phyloP scores from a whole-genome alignment of 148 eudicot genomes.

The Chenopodium suecicum region DNA sequence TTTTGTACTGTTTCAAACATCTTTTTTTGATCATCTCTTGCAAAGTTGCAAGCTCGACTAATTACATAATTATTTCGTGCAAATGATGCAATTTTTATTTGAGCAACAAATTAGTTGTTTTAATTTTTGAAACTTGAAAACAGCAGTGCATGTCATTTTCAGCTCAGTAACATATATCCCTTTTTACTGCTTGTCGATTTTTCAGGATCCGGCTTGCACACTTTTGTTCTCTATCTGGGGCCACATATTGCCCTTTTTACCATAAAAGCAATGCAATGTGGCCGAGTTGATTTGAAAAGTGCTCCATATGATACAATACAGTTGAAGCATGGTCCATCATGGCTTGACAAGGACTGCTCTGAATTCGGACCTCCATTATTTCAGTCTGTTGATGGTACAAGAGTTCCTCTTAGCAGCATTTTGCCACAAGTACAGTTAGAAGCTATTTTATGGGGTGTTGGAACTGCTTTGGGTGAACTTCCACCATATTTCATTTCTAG shows the following conservation, averaged over 20 bases:
- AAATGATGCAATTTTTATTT: background rate
- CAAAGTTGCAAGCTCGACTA: background rate
- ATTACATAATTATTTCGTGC: background rate
- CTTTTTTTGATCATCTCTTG: background rate
- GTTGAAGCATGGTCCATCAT: constrained; percentile 75
- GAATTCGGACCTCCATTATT: constrained; percentile 79
- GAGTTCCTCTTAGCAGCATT: constrained; percentile 85
- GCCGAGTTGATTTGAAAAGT: constrained; percentile 90
- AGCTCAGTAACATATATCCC: background rate
- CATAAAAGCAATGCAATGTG: constrained; percentile 90
- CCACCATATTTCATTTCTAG: constrained; percentile 98
- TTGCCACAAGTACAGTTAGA: constrained; percentile 92
- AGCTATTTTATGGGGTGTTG: constrained; percentile 91
- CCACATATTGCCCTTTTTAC: constrained; percentile 97
- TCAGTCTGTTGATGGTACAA: constrained; percentile 46
- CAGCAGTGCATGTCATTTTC: background rate
- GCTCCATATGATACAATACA: constrained; percentile 97
- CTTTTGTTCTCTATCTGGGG: constrained; percentile 94
- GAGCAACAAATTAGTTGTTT: background rate
- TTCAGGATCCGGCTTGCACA: constrained; percentile 95
- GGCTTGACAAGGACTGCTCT: constrained; percentile 90
- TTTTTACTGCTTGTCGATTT: constrained; percentile 15
- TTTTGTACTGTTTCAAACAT: background rate
- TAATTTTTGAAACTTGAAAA: background rate
- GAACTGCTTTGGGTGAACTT: constrained; percentile 98